Percentiles rank a stretch among this genome's conserved stretches.
phyloP scores from a whole-genome alignment of 2,329 filamentous ascomycete species.

The Annulohypoxylon truncatum region DNA sequence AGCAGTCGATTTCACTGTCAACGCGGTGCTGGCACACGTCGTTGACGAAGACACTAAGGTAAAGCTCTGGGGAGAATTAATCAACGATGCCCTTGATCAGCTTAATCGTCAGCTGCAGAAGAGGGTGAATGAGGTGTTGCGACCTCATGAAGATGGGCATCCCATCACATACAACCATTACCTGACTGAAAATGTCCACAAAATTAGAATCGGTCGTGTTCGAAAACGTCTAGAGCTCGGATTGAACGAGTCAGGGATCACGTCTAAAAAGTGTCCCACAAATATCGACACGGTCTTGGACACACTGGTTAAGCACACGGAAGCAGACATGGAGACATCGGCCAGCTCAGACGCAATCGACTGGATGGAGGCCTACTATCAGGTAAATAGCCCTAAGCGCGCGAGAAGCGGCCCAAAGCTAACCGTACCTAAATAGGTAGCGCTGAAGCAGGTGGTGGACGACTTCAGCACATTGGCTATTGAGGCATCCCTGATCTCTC shows the following conservation, averaged over 20 bases:
- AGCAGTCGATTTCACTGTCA: slow-evolving; percentile 31
- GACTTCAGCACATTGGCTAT: slow-evolving; percentile 50
- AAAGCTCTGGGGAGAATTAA: slow-evolving; percentile 36
- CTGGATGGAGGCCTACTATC: slow-evolving; percentile 43
- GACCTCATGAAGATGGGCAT: slow-evolving; percentile 46
- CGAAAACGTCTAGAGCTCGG: slow-evolving; percentile 8
- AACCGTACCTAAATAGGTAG: slow-evolving; percentile 45
- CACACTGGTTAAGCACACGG: slow-evolving; percentile 5
- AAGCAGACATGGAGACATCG: slow-evolving; percentile 36
- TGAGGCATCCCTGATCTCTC: slow-evolving; percentile 48
- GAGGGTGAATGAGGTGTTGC: slow-evolving; percentile 48
- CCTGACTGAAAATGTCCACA: slow-evolving; percentile 52
- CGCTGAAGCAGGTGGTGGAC: slow-evolving; percentile 50
- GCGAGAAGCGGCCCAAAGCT: background rate
- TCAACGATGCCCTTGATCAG: slow-evolving; percentile 41
- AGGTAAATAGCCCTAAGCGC: slow-evolving; percentile 17
- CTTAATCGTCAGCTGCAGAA: slow-evolving; percentile 34
- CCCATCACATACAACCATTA: slow-evolving; percentile 57
- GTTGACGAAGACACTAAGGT: slow-evolving; percentile 40
- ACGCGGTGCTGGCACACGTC: slow-evolving; percentile 40
- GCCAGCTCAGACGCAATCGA: slow-evolving; percentile 36
- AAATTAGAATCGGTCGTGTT: slow-evolving; percentile 34
- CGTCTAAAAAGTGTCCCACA: background rate
- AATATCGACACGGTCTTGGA: slow-evolving; percentile 8
- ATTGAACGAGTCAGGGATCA: background rate